Conservation (phyloP, 2,329 filamentous ascomycete species). For the Cladosporium sp. region DNA sequence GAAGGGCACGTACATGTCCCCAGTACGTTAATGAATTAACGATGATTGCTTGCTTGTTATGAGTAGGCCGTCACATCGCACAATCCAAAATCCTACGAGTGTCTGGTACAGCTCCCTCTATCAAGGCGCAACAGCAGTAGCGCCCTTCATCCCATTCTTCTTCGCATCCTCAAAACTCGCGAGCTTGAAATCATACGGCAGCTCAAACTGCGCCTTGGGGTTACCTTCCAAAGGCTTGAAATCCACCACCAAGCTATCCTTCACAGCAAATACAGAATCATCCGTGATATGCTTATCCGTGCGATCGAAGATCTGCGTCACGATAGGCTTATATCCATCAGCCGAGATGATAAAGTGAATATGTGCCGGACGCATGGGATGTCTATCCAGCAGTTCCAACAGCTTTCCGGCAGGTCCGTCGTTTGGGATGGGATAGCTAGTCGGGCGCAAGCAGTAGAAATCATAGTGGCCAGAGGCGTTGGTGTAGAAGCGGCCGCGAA, state of each 20-base stretch:
- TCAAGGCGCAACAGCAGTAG: slow-evolving; percentile 11
- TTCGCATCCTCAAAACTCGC: slow-evolving; percentile 11
- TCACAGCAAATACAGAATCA: slow-evolving; percentile 58
- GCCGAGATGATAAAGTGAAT: slow-evolving; percentile 54
- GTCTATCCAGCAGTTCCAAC: slow-evolving; percentile 55
- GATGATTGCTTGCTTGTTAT: too few relatives aligned
- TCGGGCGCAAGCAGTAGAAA: slow-evolving; percentile 41
- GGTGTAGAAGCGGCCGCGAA: slow-evolving; percentile 68
- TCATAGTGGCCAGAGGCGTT: slow-evolving; percentile 60
- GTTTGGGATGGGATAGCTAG: slow-evolving; percentile 47
- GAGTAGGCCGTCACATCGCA: neutral
- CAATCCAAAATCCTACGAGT: neutral
- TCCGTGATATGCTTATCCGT: slow-evolving; percentile 59
- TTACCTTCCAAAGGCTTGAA: slow-evolving; percentile 52
- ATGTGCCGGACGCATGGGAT: slow-evolving; percentile 59
- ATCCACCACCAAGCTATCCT: slow-evolving; percentile 57
- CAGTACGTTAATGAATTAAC: too few relatives aligned
- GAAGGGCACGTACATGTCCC: neutral
- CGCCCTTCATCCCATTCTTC: slow-evolving; percentile 9
- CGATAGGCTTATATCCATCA: slow-evolving; percentile 63
- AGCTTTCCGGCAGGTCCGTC: slow-evolving; percentile 57
- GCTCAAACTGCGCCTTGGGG: slow-evolving; percentile 49
- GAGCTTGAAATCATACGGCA: slow-evolving; percentile 43
- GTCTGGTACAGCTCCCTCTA: too few relatives aligned
- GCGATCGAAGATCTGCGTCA: slow-evolving; percentile 73